These are phyloP conservation scores for Penicillium sp. DNA, from an alignment of 2,329 filamentous ascomycete species.

Conservation along the genomic window DNA sequence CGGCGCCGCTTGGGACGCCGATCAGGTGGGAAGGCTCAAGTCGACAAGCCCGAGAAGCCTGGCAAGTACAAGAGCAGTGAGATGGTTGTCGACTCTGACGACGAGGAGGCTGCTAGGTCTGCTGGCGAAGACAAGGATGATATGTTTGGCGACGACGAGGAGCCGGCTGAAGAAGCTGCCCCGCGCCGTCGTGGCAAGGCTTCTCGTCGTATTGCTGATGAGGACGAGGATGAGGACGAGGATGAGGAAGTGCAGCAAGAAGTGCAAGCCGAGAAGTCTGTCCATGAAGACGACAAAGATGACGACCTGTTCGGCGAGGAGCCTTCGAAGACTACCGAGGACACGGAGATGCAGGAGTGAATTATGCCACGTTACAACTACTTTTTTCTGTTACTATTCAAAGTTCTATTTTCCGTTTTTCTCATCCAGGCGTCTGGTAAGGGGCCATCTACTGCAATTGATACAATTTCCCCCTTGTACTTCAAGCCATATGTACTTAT, in stretches of 20 bases:
- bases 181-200: slow-evolving; percentile 30
- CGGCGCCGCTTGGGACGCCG: slow-evolving; percentile 53
- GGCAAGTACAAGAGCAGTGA: slow-evolving; percentile 79
- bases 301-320: slow-evolving; percentile 34
- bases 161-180: slow-evolving; percentile 36
- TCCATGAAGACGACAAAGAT: slow-evolving; percentile 23
- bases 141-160: slow-evolving; percentile 24
- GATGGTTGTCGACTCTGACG: slow-evolving; percentile 67
- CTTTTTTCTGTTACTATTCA: slow-evolving; percentile 9
- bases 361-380: background rate
- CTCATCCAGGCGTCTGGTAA: slow-evolving; percentile 11
- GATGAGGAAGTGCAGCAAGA: slow-evolving; percentile 27
- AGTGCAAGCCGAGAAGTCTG: slow-evolving; percentile 31
- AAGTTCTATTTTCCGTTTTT: slow-evolving; percentile 13
- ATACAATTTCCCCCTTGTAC: background rate
- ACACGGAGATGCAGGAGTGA: slow-evolving; percentile 32
- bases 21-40: slow-evolving; percentile 31
- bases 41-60: slow-evolving; percentile 49
- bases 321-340: slow-evolving; percentile 19
- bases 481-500: slow-evolving; percentile 1
- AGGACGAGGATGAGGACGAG: slow-evolving; percentile 42
- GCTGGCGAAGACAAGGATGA: slow-evolving; percentile 23
- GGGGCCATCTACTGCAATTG: slow-evolving; percentile 5
- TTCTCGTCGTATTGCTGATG: slow-evolving; percentile 31
- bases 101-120: slow-evolving; percentile 27